Percentiles rank a stretch among this genome's conserved stretches.
Evolutionary conservation across 306 rosid genomes (phyloP).

Genomic region (Castanopsis chinensis): DNA sequence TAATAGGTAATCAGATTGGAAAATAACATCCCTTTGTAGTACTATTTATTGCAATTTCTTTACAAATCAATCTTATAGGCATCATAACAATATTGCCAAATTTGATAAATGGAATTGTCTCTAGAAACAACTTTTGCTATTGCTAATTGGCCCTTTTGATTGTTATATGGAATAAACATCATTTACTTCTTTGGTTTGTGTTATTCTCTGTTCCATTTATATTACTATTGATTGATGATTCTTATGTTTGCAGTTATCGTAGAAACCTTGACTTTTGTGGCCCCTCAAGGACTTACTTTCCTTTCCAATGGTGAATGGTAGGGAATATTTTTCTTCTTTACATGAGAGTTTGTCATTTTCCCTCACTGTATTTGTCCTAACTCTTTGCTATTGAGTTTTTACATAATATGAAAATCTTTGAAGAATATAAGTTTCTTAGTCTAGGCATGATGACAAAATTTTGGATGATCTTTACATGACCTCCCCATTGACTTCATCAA

Average conservation of each 20-base stretch:
- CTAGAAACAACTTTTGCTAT: not conserved
- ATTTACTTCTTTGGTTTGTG: not conserved
- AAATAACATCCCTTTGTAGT: not conserved
- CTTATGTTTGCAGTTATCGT: slow-evolving; percentile 66
- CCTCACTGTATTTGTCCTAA: not conserved
- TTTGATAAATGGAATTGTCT: not conserved
- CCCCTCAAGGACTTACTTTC: slow-evolving; percentile 55
- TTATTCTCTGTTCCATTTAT: slow-evolving; percentile 1
- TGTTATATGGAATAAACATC: not conserved
- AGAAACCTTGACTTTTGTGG: slow-evolving; percentile 72
- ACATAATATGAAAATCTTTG: not conserved
- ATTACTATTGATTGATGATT: slow-evolving; percentile 22
- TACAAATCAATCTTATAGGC: not conserved
- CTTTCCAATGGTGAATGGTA: slow-evolving; percentile 98
- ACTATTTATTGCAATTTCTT: not conserved
- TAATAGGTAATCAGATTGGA: slow-evolving; percentile 60
- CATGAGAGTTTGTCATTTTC: not conserved
- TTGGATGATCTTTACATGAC: not conserved
- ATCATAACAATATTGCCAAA: not conserved
- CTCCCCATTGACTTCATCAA: not conserved
- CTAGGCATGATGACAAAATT: not conserved
- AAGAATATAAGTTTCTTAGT: not conserved
- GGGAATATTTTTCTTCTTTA: not conserved
- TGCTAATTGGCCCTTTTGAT: not conserved
- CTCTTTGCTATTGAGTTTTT: not conserved